A percentile compares a stretch with the other conserved stretches of the same genome.
Evolutionary conservation across 768 basidiomycete genomes (phyloP).

Genomic region (Amanita inopinata): DNA sequence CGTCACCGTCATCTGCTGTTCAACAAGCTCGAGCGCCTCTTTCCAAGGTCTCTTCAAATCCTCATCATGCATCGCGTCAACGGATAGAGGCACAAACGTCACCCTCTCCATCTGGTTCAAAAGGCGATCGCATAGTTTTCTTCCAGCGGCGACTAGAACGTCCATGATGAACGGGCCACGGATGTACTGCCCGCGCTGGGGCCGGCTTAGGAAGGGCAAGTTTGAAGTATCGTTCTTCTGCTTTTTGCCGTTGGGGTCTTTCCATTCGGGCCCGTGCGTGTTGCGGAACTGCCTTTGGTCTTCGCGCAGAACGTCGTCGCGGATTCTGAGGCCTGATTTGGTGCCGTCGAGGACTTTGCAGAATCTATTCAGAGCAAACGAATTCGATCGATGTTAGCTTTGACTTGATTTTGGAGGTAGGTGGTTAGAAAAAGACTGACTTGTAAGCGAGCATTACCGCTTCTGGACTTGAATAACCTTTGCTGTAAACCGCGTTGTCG

Average conservation of each 20-base stretch:
- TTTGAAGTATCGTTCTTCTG: constrained; percentile 13
- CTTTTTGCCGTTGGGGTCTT: constrained; percentile 21
- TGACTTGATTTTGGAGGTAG: no score
- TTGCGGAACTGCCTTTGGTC: constrained; percentile 8
- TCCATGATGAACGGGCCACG: constrained; percentile 23
- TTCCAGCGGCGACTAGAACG: constrained; percentile 11
- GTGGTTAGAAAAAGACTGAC: constrained; percentile 18
- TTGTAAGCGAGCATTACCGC: constrained; percentile 49
- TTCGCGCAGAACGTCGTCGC: constrained; percentile 18
- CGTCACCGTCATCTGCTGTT: constrained; percentile 7
- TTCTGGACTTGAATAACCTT: constrained; percentile 39
- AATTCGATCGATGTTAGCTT: no score
- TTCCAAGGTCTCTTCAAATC: constrained; percentile 28
- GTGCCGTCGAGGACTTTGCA: constrained; percentile 47
- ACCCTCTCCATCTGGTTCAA: constrained; percentile 14
- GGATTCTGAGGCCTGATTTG: constrained; percentile 48
- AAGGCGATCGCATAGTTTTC: constrained; percentile 11
- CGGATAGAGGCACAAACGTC: constrained; percentile 13
- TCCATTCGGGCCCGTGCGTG: constrained; percentile 20
- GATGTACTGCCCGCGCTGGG: not conserved
- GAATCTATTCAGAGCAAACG: constrained; percentile 22
- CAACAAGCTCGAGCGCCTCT: constrained; percentile 16
- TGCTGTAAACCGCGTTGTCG: constrained; percentile 40
- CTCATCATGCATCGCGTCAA: constrained; percentile 12
- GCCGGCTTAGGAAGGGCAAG: not conserved